phyloP scores from a whole-genome alignment of 2,329 filamentous ascomycete species.

The Fusarium sp. region DNA sequence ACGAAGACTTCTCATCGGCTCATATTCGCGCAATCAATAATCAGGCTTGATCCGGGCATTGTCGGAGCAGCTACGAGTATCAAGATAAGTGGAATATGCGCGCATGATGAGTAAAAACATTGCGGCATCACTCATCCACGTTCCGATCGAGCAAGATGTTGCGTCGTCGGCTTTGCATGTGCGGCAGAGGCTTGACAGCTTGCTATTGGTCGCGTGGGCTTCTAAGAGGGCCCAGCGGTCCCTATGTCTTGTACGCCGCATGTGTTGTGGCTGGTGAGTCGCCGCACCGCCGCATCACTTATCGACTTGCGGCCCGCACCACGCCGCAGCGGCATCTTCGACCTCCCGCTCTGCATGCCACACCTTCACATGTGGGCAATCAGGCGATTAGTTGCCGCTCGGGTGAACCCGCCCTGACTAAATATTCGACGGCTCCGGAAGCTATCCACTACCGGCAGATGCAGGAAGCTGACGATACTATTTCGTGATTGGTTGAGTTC shows the following conservation, averaged over 20 bases:
- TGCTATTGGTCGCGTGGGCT: not conserved
- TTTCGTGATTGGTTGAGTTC: not conserved
- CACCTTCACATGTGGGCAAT: slow-evolving; percentile 12
- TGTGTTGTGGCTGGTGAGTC: not conserved
- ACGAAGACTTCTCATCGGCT: not conserved
- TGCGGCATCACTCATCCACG: not conserved
- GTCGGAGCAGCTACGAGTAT: not conserved
- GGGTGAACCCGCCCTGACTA: not conserved
- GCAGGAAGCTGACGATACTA: not conserved
- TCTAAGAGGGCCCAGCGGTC: too few relatives aligned
- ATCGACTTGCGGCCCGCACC: slow-evolving; percentile 21
- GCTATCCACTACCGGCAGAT: not conserved
- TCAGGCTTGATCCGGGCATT: not conserved
- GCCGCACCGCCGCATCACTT: slow-evolving; percentile 8
- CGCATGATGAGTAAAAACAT: not conserved
- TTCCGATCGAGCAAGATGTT: not conserved
- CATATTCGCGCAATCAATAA: not conserved
- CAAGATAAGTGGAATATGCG: not conserved
- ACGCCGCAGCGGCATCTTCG: slow-evolving; percentile 17
- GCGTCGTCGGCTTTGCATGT: not conserved
- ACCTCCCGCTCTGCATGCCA: not conserved
- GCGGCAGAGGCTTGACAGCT: not conserved
- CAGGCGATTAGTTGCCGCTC: slow-evolving; percentile 10
- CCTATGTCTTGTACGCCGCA: too few relatives aligned
- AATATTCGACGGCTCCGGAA: not conserved